Conservation (phyloP, 441 rosid genomes). For the Gossypium schwendimanii region DNA sequence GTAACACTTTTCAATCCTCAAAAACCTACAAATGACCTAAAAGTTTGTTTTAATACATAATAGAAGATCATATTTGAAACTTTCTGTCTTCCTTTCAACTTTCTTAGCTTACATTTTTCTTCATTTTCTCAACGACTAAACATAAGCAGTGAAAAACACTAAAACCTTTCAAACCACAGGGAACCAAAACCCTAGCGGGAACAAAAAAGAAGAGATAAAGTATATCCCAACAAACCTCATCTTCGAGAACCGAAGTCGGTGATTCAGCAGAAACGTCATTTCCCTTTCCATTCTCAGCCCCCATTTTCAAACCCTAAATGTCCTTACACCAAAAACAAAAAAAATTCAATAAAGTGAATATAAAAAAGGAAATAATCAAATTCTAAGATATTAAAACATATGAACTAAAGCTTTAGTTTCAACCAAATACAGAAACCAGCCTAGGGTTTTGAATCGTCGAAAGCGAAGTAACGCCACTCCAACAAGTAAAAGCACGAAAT, state of each 20-base stretch:
- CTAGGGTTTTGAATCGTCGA: neutral
- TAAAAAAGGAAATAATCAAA: neutral
- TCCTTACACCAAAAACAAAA: neutral
- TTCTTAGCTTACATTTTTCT: neutral
- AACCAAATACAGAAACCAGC: neutral
- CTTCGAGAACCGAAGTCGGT: conserved; percentile 84
- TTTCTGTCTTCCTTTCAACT: neutral
- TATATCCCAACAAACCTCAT: conserved; percentile 46
- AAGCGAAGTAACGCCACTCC: neutral
- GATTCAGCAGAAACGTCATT: conserved; percentile 52
- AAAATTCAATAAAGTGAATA: neutral
- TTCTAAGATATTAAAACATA: neutral
- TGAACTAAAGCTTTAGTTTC: neutral
- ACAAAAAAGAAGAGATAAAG: neutral
- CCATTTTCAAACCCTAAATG: conserved; percentile 36
- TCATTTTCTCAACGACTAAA: neutral
- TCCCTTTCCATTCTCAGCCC: conserved; percentile 26
- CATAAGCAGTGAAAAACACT: neutral
- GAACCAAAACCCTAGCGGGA: neutral
- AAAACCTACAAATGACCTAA: neutral
- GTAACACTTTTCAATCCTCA: neutral
- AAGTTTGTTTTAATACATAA: neutral
- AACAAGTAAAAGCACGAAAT: neutral
- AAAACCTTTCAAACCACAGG: neutral
- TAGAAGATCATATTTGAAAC: neutral